Evolutionary conservation across 2,329 filamentous ascomycete genomes (phyloP).

Genomic region (Monilinia laxa): DNA sequence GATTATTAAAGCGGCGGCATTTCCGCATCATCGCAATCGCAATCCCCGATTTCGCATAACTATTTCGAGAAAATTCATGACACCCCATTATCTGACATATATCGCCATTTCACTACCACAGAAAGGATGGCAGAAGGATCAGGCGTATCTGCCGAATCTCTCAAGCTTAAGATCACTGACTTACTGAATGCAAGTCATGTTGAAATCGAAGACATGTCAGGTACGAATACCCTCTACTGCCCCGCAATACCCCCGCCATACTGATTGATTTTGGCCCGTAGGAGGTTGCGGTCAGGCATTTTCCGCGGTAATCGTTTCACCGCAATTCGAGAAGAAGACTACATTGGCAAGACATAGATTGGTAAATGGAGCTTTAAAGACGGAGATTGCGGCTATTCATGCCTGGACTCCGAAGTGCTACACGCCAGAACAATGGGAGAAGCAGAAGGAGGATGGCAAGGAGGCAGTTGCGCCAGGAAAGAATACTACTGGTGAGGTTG

Average conservation of each 20-base stretch:
- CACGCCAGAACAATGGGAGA: slow-evolving; percentile 73
- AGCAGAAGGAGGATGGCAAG: slow-evolving; percentile 48
- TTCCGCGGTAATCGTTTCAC: slow-evolving; percentile 65
- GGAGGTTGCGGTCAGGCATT: slow-evolving; percentile 71
- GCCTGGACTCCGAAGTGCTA: slow-evolving; percentile 76
- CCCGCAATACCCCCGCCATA: slow-evolving; percentile 24
- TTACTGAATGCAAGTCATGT: slow-evolving; percentile 75
- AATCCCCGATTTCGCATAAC: slow-evolving; percentile 20
- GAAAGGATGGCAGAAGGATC: slow-evolving; percentile 53
- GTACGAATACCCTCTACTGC: slow-evolving; percentile 50
- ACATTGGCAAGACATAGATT: slow-evolving; percentile 67
- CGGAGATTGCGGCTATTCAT: slow-evolving; percentile 72
- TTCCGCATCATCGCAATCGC: slow-evolving; percentile 14
- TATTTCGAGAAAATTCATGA: slow-evolving; percentile 4
- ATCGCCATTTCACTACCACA: slow-evolving; percentile 3
- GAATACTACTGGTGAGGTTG: slow-evolving; percentile 38
- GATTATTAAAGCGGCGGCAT: slow-evolving; percentile 23
- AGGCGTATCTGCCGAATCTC: slow-evolving; percentile 69
- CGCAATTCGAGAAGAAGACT: slow-evolving; percentile 57
- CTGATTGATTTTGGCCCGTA: slow-evolving; percentile 39
- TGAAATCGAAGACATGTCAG: slow-evolving; percentile 88
- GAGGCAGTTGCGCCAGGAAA: slow-evolving; percentile 37
- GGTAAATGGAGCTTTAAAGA: slow-evolving; percentile 65
- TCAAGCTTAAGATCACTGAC: slow-evolving; percentile 67
- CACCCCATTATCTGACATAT: neutral